These are phyloP conservation scores for Ceratocystis harringtonii DNA, from an alignment of 2,329 filamentous ascomycete genomes.

Conservation along the genomic window DNA sequence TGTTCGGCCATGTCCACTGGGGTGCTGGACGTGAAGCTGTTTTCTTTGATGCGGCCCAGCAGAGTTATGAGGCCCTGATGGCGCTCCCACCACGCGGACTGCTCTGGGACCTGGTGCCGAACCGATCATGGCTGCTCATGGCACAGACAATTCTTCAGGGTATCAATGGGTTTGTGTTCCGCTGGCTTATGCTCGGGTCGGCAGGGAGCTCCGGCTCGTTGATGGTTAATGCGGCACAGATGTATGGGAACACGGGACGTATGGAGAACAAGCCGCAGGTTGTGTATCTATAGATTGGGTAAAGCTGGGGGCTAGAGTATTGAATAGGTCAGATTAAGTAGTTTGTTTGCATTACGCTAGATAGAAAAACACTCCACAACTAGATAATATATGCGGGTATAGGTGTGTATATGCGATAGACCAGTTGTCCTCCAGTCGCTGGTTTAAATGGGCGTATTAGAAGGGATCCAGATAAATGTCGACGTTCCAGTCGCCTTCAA, in stretches of 20 bases:
- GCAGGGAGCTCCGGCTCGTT: slow-evolving; percentile 35
- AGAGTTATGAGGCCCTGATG: slow-evolving; percentile 52
- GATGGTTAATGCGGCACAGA: slow-evolving; percentile 43
- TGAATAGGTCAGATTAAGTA: neutral
- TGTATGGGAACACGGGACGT: slow-evolving; percentile 37
- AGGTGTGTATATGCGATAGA: too few species aligned
- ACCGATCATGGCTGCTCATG: slow-evolving; percentile 33
- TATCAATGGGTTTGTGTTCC: slow-evolving; percentile 35
- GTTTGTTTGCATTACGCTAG: neutral
- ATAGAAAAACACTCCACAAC: neutral
- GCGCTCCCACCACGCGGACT: slow-evolving; percentile 29
- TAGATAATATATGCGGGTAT: neutral
- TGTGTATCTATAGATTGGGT: slow-evolving; percentile 18
- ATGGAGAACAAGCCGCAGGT: slow-evolving; percentile 28
- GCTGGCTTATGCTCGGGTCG: slow-evolving; percentile 41
- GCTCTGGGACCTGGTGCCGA: slow-evolving; percentile 33
- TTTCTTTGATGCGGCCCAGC: slow-evolving; percentile 62
- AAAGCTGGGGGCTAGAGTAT: neutral
- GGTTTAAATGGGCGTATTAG: neutral
- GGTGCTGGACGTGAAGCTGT: slow-evolving; percentile 54
- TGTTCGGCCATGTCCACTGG: slow-evolving; percentile 76
- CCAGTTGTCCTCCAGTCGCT: neutral
- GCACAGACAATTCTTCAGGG: slow-evolving; percentile 32
- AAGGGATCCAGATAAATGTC: slow-evolving; percentile 4
- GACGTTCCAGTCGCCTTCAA: slow-evolving; percentile 8